Conservation (phyloP, 768 basidiomycete genomes). For the Suillus luteus region DNA sequence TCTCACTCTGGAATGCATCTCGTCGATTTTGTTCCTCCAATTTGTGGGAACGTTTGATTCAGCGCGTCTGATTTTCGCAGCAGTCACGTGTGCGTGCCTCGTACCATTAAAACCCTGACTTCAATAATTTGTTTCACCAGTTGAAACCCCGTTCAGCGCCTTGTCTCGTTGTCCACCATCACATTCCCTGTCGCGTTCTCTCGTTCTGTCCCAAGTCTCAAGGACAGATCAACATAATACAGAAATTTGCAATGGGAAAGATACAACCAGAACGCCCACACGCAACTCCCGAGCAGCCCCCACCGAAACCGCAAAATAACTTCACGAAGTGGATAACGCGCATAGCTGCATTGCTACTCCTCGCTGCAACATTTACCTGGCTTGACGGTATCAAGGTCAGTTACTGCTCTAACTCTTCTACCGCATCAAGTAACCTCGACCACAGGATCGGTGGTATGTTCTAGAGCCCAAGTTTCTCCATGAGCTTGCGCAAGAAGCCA, state of each 20-base stretch:
- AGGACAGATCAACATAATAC: background rate
- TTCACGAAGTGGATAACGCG: conserved; percentile 38
- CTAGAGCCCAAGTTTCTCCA: conserved; percentile 75
- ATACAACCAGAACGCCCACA: conserved; percentile 2
- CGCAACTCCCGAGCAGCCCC: conserved; percentile 1
- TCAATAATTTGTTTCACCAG: too few relatives aligned
- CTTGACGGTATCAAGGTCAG: conserved; percentile 68
- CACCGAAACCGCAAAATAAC: conserved; percentile 2
- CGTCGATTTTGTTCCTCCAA: background rate
- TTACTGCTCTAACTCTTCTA: background rate
- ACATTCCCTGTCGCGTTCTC: background rate
- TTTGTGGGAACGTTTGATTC: background rate
- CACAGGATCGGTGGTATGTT: conserved; percentile 84
- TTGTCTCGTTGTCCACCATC: background rate
- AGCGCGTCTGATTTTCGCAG: background rate
- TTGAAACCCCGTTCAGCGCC: background rate
- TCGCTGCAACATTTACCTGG: conserved; percentile 45
- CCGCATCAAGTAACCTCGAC: conserved; percentile 2
- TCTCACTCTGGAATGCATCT: conserved; percentile 8
- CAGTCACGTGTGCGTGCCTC: conserved; percentile 10
- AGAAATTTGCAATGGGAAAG: conserved; percentile 22
- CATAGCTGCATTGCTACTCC: conserved; percentile 25
- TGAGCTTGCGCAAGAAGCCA: conserved; percentile 70
- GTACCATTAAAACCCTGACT: background rate
- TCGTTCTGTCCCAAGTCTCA: background rate